phyloP scores from a whole-genome alignment of 805 yeast species.

The Maudiozyma turicensis region DNA sequence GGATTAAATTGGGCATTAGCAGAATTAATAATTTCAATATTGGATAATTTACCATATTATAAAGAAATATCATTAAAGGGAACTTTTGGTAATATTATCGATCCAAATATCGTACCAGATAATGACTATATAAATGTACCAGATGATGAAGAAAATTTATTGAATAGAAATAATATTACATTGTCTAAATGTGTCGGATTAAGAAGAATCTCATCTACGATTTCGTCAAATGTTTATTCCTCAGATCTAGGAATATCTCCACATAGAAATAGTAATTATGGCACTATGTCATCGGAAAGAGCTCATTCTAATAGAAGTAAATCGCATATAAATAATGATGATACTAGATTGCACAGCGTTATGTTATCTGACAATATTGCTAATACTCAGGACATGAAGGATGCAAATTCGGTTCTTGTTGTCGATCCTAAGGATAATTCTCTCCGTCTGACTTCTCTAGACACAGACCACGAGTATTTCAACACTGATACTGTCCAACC shows the following conservation, averaged over 20 bases:
- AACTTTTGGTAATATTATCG: neutral
- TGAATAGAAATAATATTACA: conserved; percentile 25
- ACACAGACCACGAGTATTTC: conserved; percentile 3
- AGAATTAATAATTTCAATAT: conserved; percentile 24
- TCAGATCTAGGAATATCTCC: conserved; percentile 4
- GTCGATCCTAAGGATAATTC: conserved; percentile 18
- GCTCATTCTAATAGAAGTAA: neutral
- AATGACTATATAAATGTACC: neutral
- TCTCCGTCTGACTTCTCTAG: conserved; percentile 12
- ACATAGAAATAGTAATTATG: neutral
- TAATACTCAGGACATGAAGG: neutral
- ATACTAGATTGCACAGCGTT: neutral
- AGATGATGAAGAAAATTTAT: neutral
- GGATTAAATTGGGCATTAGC: conserved; percentile 31
- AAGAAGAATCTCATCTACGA: conserved; percentile 28
- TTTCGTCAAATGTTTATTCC: conserved; percentile 26
- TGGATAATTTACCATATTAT: conserved; percentile 19
- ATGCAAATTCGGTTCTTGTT: conserved; percentile 8
- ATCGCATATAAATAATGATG: neutral
- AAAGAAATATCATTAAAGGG: conserved; percentile 15
- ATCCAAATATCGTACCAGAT: neutral
- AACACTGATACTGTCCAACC: conserved; percentile 1
- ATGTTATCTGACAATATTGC: neutral
- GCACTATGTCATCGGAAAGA: neutral
- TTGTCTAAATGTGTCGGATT: conserved; percentile 31